Evolutionary conservation across 169 alveolate species (phyloP).

Genomic region (Plasmodium gaboni): DNA sequence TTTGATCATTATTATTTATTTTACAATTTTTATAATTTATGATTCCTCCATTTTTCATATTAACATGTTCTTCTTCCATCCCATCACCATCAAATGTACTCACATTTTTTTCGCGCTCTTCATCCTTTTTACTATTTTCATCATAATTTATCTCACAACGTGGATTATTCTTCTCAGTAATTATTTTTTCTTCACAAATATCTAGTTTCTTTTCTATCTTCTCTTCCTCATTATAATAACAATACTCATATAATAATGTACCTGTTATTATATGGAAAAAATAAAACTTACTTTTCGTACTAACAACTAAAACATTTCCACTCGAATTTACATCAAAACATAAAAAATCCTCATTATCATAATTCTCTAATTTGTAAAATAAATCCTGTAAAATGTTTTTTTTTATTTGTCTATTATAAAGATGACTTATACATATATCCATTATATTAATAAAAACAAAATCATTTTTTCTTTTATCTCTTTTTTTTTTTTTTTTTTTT

Average conservation of each 20-base stretch:
- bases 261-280: constrained; percentile 64
- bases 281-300: constrained; percentile 48
- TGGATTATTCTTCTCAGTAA: background rate
- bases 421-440: constrained; percentile 74
- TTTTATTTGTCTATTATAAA: constrained; percentile 65
- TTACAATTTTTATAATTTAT: background rate
- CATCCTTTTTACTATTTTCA: background rate
- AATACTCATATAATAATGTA: constrained; percentile 39
- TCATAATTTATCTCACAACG: background rate
- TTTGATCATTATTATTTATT: background rate
- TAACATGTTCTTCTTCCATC: background rate
- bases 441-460: constrained; percentile 33
- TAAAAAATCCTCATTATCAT: constrained; percentile 63
- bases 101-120: background rate
- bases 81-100: background rate
- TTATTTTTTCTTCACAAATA: background rate
- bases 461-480: constrained; percentile 32
- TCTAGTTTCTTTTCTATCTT: background rate
- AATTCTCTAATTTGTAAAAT: constrained; percentile 65
- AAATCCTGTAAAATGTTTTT: constrained; percentile 62
- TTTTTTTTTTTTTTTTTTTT: constrained; percentile 3
- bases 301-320: constrained; percentile 53
- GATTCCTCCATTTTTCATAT: no score
- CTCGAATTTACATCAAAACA: constrained; percentile 68
- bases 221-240: constrained; percentile 45